Conservation (phyloP, 2,329 filamentous ascomycete species). For the Nemania serpens region DNA sequence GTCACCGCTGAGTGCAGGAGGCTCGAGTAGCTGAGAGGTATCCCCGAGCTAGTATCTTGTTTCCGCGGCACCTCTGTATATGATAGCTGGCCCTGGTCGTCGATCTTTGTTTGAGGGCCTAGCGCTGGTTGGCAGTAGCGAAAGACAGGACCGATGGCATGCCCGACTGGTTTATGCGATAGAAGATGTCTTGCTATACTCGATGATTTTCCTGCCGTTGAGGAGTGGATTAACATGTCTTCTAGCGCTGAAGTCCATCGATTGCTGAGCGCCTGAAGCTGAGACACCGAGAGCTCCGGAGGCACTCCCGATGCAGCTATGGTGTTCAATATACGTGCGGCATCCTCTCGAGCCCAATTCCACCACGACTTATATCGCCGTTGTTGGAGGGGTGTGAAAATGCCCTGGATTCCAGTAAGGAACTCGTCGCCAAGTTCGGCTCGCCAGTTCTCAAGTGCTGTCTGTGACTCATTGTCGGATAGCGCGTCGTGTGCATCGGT, state of each 20-base stretch:
- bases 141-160: not conserved
- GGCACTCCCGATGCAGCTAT: not conserved
- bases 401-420: slow-evolving; percentile 88
- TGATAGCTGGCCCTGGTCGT: not conserved
- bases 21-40: not conserved
- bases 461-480: not conserved
- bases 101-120: not conserved
- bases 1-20: not conserved
- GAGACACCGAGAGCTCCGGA: slow-evolving; percentile 2
- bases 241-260: slow-evolving; percentile 63
- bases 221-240: not conserved
- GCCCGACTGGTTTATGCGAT: not conserved
- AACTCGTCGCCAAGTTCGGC: slow-evolving; percentile 96
- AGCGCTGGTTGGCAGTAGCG: not conserved
- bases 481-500: not conserved
- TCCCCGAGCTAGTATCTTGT: not conserved
- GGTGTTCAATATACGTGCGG: slow-evolving; percentile 43
- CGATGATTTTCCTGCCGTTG: not conserved
- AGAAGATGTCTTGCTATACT: not conserved
- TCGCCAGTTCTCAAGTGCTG: not conserved
- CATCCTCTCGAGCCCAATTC: slow-evolving; percentile 99
- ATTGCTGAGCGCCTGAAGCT: slow-evolving; percentile 78
- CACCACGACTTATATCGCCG: slow-evolving; percentile 96
- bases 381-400: slow-evolving; percentile 91
- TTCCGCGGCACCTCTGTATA: not conserved